These are phyloP conservation scores for Dispira simplex DNA, from an alignment of 192 early-diverging fungal species.

Conservation along the genomic window DNA sequence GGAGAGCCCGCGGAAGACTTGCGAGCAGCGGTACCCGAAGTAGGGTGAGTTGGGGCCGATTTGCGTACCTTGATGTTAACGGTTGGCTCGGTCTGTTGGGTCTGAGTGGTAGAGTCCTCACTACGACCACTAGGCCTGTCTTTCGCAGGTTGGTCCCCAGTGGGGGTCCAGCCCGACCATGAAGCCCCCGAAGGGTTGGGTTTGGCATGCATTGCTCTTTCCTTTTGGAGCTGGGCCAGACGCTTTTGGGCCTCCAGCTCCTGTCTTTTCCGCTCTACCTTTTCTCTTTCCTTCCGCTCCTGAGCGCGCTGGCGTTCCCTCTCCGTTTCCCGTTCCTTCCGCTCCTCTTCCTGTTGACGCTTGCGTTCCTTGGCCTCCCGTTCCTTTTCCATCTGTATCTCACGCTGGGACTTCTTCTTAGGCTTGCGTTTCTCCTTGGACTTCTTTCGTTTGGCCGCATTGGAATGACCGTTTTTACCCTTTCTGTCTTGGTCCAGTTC, in stretches of 20 bases:
- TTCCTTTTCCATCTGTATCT: slow-evolving; percentile 25
- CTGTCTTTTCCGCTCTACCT: slow-evolving; percentile 14
- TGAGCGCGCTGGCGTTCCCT: slow-evolving; percentile 10
- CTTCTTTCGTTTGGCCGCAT: slow-evolving; percentile 32
- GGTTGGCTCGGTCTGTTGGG: neutral
- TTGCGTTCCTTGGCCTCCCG: slow-evolving; percentile 17
- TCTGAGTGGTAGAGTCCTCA: neutral
- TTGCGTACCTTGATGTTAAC: neutral
- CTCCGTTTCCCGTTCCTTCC: slow-evolving; percentile 12
- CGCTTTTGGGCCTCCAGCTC: slow-evolving; percentile 24
- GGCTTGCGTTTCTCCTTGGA: slow-evolving; percentile 45
- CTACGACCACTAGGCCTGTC: neutral
- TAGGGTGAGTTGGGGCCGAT: neutral
- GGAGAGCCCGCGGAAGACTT: no score
- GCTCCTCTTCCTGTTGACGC: slow-evolving; percentile 20
- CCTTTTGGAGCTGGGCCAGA: slow-evolving; percentile 17
- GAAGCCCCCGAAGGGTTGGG: neutral
- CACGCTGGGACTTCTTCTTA: slow-evolving; percentile 32
- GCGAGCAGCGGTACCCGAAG: neutral
- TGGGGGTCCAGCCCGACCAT: neutral
- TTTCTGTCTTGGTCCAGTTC: slow-evolving; percentile 82
- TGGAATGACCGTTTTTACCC: slow-evolving; percentile 36
- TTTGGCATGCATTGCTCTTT: slow-evolving; percentile 1
- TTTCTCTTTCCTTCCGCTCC: slow-evolving; percentile 10
- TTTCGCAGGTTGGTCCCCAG: neutral